These are phyloP conservation scores for Takakia lepidozioides DNA, from an alignment of 225 moss, liverwort and hornwort genomes.

Conservation along the genomic window DNA sequence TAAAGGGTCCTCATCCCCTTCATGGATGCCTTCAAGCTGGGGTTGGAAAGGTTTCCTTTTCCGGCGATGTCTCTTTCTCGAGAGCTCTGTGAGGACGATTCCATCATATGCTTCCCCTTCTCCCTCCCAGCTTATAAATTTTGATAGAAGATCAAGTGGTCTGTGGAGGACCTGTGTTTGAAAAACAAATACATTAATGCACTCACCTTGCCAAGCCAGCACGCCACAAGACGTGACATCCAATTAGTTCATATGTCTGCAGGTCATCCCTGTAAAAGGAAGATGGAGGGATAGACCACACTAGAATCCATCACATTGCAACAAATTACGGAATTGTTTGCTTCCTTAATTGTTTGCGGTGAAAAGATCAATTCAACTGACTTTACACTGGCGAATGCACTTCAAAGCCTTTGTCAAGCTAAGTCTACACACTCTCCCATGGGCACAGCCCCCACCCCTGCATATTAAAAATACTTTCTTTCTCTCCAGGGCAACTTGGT, in stretches of 20 bases:
- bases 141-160: conserved; percentile 26
- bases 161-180: conserved; percentile 28
- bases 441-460: no score
- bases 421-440: no score
- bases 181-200: background rate
- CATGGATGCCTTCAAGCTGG: conserved; percentile 36
- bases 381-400: no score
- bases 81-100: conserved; percentile 23
- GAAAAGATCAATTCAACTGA: no score
- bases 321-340: background rate
- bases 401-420: no score
- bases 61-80: conserved; percentile 23
- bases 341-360: no score
- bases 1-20: conserved; percentile 32
- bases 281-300: background rate
- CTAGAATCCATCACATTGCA: background rate
- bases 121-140: conserved; percentile 27
- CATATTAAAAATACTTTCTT: no score
- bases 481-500: no score
- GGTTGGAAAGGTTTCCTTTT: conserved; percentile 35
- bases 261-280: no score
- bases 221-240: no score
- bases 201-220: no score
- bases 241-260: no score
- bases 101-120: conserved; percentile 19